A percentile compares a stretch with the other conserved stretches of the same genome.
Evolutionary conservation across 2,329 filamentous ascomycete species (phyloP).

Genomic region (Colletotrichum musicola): DNA sequence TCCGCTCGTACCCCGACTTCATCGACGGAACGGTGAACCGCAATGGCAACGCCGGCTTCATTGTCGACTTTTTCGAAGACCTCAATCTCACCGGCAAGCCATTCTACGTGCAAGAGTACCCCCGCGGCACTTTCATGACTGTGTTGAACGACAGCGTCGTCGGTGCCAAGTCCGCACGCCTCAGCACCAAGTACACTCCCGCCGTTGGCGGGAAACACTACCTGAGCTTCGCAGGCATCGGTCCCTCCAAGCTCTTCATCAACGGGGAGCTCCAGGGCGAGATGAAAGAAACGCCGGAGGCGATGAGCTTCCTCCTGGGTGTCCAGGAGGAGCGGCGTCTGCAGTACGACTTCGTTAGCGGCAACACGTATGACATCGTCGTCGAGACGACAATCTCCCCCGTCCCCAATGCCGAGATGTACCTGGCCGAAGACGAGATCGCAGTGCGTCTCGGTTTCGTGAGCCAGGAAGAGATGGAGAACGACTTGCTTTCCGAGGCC

Average conservation of each 20-base stretch:
- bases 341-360: not conserved
- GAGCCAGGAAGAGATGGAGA: conserved; percentile 30
- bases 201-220: conserved; percentile 46
- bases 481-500: conserved; percentile 56
- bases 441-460: conserved; percentile 6
- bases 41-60: no score
- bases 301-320: conserved; percentile 75
- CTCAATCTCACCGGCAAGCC: no score
- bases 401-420: not conserved
- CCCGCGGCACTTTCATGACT: conserved; percentile 5
- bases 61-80: no score
- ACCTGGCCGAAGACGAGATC: not conserved
- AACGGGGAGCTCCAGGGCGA: conserved; percentile 70
- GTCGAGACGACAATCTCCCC: no score
- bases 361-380: no score
- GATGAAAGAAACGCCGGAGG: conserved; percentile 58
- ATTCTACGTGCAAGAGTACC: no score
- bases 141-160: conserved; percentile 13
- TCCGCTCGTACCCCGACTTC: no score
- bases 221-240: conserved; percentile 51
- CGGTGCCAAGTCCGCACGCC: conserved; percentile 1
- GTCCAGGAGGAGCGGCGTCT: conserved; percentile 56
- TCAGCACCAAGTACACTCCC: not conserved
- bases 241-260: conserved; percentile 73
- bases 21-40: no score